These are phyloP conservation scores for Pseudogymnoascus sp. DNA, from an alignment of 2,329 filamentous ascomycete species.

Conservation along the genomic window DNA sequence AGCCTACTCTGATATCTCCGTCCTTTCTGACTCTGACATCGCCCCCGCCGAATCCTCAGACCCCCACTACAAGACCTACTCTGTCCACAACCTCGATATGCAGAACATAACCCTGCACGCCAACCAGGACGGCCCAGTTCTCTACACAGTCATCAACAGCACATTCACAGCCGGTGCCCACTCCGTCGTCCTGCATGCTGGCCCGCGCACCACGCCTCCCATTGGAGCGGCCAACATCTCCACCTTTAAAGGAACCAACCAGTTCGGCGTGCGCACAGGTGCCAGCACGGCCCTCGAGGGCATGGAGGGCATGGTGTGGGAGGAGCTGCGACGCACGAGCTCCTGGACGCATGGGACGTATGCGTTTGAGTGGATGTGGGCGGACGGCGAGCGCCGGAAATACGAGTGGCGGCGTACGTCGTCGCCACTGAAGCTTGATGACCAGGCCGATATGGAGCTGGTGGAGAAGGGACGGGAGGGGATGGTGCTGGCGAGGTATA, in stretches of 20 bases:
- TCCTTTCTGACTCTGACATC: background rate
- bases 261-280: background rate
- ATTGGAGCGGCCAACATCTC: background rate
- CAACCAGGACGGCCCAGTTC: background rate
- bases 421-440: background rate
- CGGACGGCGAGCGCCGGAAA: conserved; percentile 9
- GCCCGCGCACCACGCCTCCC: background rate
- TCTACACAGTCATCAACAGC: conserved; percentile 1
- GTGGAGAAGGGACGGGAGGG: conserved; percentile 11
- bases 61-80: background rate
- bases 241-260: background rate
- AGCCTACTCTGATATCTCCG: background rate
- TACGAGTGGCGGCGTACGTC: conserved; percentile 13
- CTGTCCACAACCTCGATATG: background rate
- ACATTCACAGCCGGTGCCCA: background rate
- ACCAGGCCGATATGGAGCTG: conserved; percentile 16
- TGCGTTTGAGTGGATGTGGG: conserved; percentile 11
- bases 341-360: conserved; percentile 13
- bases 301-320: background rate
- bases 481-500: background rate
- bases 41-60: background rate
- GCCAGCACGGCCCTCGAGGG: background rate
- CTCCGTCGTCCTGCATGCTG: background rate
- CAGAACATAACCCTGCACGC: background rate
- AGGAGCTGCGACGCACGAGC: conserved; percentile 9